These are phyloP conservation scores for Xenoacremonium recifei DNA, from an alignment of 2,329 filamentous ascomycete genomes.

Conservation along the genomic window DNA sequence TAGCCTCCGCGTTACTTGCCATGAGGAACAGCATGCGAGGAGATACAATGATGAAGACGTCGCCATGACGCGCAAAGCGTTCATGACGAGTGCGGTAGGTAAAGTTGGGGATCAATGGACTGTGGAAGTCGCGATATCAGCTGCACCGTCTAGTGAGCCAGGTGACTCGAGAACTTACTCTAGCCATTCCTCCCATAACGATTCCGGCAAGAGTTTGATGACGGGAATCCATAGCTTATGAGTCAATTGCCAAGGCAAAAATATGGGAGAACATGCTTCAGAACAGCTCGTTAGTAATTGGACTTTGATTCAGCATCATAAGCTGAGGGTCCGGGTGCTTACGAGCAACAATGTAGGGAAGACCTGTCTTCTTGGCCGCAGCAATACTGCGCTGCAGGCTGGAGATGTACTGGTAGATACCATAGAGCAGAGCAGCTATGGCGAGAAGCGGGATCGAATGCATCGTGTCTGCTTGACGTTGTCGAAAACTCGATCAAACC, in stretches of 20 bases:
- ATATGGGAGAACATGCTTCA: slow-evolving; percentile 49
- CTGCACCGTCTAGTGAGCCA: background rate
- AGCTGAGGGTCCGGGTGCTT: no score
- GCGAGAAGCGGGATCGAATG: slow-evolving; percentile 35
- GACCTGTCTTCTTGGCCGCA: slow-evolving; percentile 48
- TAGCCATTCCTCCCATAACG: slow-evolving; percentile 57
- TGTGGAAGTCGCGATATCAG: slow-evolving; percentile 21
- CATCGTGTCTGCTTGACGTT: no score
- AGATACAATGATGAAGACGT: slow-evolving; percentile 64
- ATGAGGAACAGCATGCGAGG: slow-evolving; percentile 53
- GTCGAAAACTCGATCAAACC: no score
- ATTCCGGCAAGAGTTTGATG: slow-evolving; percentile 52
- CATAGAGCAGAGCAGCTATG: slow-evolving; percentile 33
- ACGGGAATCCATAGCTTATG: slow-evolving; percentile 54
- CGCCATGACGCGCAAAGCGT: slow-evolving; percentile 58
- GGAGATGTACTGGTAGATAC: slow-evolving; percentile 28
- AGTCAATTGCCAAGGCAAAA: slow-evolving; percentile 55
- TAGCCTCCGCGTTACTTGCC: slow-evolving; percentile 62
- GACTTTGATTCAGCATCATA: no score
- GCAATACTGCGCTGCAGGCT: slow-evolving; percentile 45
- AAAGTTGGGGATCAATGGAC: slow-evolving; percentile 60
- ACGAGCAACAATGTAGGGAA: slow-evolving; percentile 56
- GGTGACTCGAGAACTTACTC: slow-evolving; percentile 44
- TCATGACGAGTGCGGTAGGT: slow-evolving; percentile 54
- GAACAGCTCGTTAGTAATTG: no score